Evolutionary conservation across 306 rosid species (phyloP), one percentile per base, ranked within the genome.

Genomic region (Quercus mongolica): DNA sequence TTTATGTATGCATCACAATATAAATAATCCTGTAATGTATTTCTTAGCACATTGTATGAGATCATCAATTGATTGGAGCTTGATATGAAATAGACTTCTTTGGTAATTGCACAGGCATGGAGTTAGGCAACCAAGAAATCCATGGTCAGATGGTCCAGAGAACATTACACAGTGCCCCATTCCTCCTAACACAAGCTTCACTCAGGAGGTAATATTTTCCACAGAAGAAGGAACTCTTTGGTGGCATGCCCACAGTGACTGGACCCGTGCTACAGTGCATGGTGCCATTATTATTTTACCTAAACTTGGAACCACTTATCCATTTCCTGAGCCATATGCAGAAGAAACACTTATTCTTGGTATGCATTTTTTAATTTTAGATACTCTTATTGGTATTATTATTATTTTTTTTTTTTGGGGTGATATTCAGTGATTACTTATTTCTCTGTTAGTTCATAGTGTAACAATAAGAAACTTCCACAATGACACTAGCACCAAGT

Each of bases 121-220:
- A 13, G 72, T 67, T 0, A 67, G 10, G 26, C 72, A 67, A 67
- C 72, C 72, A 10, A 67, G 72, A 14, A 67, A 67, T 35, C 72
- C 72, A 33, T 67, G 72, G 72, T 67, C 72, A 33, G 72, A 67
- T 19, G 72, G 72, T 31, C 72, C 72, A 7, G 72, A 67, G 26
- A 67, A 67, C 17, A 35, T 67, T 23, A 67, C 72, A n/a, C 72
- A 67, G 1, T 67, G 72, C 14, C 72, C 72, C 7, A 67, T 67
- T 28, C 17, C 6, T 18, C 72, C 72, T 3, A 28, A 28, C 2
- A 33, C 46, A 67, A 67, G 21, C 8, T 67, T 67, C 17, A 35
- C 51, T 19, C 51, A 67, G 1, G 51, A 67, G 26, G 4, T 67
- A 21, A 33, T 67, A 17, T 67, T 67, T 67, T 33, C 72, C 0